A percentile compares a stretch with the other conserved stretches of the same genome.
These are phyloP conservation scores for Penicillium sclerotigenum DNA, from an alignment of 2,329 filamentous ascomycete genomes.

Conservation along the genomic window DNA sequence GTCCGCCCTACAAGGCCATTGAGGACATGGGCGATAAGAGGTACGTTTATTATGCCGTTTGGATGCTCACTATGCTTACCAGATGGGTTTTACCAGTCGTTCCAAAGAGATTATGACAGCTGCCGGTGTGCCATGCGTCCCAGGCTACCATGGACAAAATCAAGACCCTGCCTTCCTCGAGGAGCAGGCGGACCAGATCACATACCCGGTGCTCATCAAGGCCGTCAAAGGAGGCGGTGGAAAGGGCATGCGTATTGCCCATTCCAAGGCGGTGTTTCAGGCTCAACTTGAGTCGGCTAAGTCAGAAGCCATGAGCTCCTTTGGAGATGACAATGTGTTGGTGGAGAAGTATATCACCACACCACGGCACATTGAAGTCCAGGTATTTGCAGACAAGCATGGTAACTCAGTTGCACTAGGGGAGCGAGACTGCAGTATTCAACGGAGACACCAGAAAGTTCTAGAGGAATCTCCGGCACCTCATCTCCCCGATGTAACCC, in stretches of 20 bases:
- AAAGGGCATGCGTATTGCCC: conserved; percentile 68
- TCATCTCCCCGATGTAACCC: conserved; percentile 56
- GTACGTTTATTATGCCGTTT: conserved; percentile 29
- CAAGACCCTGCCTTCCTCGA: conserved; percentile 66
- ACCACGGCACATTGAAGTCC: conserved; percentile 64
- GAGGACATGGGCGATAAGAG: conserved; percentile 90
- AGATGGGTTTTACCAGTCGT: conserved; percentile 42
- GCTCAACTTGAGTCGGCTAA: conserved; percentile 62
- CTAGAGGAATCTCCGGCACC: conserved; percentile 65
- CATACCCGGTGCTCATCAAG: conserved; percentile 63
- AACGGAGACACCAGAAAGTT: conserved; percentile 64
- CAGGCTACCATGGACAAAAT: conserved; percentile 86
- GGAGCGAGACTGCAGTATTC: conserved; percentile 65
- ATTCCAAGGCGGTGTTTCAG: conserved; percentile 56
- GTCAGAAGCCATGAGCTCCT: conserved; percentile 61
- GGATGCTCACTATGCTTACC: conserved; percentile 7
- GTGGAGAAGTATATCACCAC: conserved; percentile 68
- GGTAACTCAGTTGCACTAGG: conserved; percentile 63
- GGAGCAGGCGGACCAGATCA: conserved; percentile 68
- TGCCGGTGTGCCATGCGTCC: conserved; percentile 93
- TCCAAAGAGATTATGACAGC: conserved; percentile 96
- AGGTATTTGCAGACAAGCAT: conserved; percentile 64
- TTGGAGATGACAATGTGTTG: conserved; percentile 64
- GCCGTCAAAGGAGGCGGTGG: conserved; percentile 64
- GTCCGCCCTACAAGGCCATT: conserved; percentile 74